These are phyloP conservation scores for Clonostachys solani DNA, from an alignment of 2,329 filamentous ascomycete genomes.

Conservation along the genomic window DNA sequence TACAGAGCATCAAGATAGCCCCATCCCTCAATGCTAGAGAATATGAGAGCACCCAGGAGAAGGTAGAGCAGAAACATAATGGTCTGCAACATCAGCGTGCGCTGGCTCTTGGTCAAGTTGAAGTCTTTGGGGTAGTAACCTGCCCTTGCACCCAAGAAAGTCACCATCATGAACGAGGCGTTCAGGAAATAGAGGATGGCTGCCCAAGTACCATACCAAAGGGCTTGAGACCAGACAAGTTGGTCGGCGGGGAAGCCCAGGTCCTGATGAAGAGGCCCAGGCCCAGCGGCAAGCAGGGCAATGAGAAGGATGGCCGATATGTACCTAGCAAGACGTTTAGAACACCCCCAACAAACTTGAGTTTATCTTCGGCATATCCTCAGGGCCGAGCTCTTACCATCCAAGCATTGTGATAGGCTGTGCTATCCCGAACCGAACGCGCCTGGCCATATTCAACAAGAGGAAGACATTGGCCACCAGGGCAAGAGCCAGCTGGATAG, in stretches of 20 bases:
- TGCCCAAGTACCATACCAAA: slow-evolving; percentile 80
- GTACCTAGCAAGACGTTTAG: slow-evolving; percentile 28
- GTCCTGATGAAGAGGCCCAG: slow-evolving; percentile 44
- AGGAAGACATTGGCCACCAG: slow-evolving; percentile 77
- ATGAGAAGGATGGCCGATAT: slow-evolving; percentile 61
- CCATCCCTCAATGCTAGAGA: slow-evolving; percentile 69
- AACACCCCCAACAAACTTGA: too few species aligned
- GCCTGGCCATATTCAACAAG: slow-evolving; percentile 80
- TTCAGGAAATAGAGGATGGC: slow-evolving; percentile 77
- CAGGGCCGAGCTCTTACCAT: slow-evolving; percentile 57
- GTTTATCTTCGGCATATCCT: too few species aligned
- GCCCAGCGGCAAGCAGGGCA: slow-evolving; percentile 61
- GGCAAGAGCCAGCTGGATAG: slow-evolving; percentile 70
- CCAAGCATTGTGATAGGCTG: slow-evolving; percentile 78
- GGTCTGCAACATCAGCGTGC: slow-evolving; percentile 86
- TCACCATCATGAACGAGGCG: slow-evolving; percentile 71
- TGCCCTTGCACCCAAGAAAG: slow-evolving; percentile 69
- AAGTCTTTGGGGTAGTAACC: slow-evolving; percentile 77
- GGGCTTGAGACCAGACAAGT: slow-evolving; percentile 68
- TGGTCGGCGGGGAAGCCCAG: slow-evolving; percentile 10
- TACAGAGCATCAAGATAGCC: slow-evolving; percentile 74
- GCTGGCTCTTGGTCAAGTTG: slow-evolving; percentile 70
- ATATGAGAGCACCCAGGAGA: slow-evolving; percentile 71
- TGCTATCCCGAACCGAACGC: slow-evolving; percentile 78
- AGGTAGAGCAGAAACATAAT: slow-evolving; percentile 83